Conservation (phyloP, 495 filamentous ascomycete species). For the Haplographium delicatum region DNA sequence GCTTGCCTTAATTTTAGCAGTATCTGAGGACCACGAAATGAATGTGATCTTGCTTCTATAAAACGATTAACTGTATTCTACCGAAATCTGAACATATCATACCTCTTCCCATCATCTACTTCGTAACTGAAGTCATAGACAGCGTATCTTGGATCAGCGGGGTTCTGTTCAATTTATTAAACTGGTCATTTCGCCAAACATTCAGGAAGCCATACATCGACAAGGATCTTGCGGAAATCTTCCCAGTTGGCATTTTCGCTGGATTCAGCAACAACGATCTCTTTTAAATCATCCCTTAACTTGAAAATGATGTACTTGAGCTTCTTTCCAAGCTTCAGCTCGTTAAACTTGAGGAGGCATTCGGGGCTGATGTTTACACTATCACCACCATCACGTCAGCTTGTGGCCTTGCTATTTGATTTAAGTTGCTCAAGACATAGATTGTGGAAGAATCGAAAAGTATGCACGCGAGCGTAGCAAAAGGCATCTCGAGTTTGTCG, state of each 20-base stretch:
- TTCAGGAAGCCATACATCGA: no score
- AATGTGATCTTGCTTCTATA: constrained; percentile 91
- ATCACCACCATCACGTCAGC: constrained; percentile 7
- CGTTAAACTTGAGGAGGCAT: constrained; percentile 79
- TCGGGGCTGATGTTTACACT: constrained; percentile 77
- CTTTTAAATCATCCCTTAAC: constrained; percentile 86
- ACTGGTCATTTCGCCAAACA: no score
- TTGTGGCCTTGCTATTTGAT: no score
- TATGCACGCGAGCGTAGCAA: not conserved
- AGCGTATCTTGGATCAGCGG: constrained; percentile 89
- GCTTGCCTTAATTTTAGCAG: constrained; percentile 76
- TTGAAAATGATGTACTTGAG: constrained; percentile 97
- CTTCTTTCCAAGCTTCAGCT: constrained; percentile 84
- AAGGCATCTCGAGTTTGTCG: not conserved
- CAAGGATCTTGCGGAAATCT: constrained; percentile 72
- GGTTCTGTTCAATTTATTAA: no score
- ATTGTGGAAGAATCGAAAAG: constrained; percentile 4
- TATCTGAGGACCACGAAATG: constrained; percentile 87
- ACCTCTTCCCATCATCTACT: constrained; percentile 72
- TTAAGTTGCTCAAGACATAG: no score
- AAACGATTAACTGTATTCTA: no score
- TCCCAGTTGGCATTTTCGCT: constrained; percentile 60
- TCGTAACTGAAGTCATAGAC: constrained; percentile 91
- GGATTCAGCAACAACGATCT: constrained; percentile 76
- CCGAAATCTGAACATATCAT: no score